Percentiles rank a stretch among this genome's conserved stretches.
phyloP scores from a whole-genome alignment of 2,329 filamentous ascomycete genomes.

The Xylariaceae sp. region DNA sequence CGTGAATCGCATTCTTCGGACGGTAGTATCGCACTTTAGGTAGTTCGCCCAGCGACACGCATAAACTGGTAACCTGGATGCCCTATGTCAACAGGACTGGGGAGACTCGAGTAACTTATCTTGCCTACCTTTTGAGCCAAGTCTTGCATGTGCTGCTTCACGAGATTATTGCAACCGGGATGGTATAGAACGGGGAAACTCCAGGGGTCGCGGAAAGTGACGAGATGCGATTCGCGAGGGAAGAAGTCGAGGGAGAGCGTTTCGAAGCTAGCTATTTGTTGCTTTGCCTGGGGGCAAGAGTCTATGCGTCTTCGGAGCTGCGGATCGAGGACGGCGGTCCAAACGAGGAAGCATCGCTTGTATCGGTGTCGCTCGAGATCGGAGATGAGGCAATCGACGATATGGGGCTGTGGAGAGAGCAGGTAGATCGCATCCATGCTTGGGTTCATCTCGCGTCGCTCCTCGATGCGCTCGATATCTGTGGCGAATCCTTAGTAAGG shows the following conservation, averaged over 20 bases:
- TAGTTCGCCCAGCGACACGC: slow-evolving; percentile 88
- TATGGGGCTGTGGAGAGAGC: slow-evolving; percentile 76
- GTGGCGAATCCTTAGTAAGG: slow-evolving; percentile 25
- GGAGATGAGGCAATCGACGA: slow-evolving; percentile 89
- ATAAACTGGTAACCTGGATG: slow-evolving; percentile 71
- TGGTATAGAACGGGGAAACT: slow-evolving; percentile 93
- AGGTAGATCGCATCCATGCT: slow-evolving; percentile 95
- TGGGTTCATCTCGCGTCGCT: slow-evolving; percentile 72
- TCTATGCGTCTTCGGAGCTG: slow-evolving; percentile 69
- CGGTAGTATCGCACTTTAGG: slow-evolving; percentile 89
- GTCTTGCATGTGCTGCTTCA: slow-evolving; percentile 75
- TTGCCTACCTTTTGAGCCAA: slow-evolving; percentile 74
- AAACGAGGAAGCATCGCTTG: slow-evolving; percentile 71
- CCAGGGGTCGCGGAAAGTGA: slow-evolving; percentile 91
- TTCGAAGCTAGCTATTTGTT: slow-evolving; percentile 73
- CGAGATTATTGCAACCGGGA: slow-evolving; percentile 77
- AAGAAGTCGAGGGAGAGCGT: slow-evolving; percentile 85
- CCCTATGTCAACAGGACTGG: slow-evolving; percentile 13
- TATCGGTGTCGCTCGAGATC: slow-evolving; percentile 86
- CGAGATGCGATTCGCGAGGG: slow-evolving; percentile 82
- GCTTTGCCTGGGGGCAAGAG: slow-evolving; percentile 59
- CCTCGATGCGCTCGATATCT: slow-evolving; percentile 95
- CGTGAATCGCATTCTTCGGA: slow-evolving; percentile 68
- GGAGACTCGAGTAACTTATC: neutral
- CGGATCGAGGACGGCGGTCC: slow-evolving; percentile 71